Conservation (phyloP, 495 filamentous ascomycete genomes). For the Xylaria castorea region DNA sequence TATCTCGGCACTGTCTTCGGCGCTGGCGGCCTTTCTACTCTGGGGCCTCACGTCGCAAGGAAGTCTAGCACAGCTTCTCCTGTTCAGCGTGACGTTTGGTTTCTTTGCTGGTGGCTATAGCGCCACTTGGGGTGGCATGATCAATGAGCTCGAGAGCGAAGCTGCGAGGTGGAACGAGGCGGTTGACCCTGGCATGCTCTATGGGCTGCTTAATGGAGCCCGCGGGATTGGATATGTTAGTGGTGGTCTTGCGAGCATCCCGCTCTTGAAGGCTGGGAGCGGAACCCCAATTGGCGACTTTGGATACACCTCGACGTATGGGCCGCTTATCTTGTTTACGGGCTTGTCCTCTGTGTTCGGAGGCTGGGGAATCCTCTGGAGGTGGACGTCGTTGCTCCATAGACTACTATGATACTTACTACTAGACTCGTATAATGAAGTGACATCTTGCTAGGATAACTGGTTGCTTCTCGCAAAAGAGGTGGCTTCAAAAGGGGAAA, state of each 20-base stretch:
- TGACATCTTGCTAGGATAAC: background rate
- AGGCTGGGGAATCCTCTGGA: constrained; percentile 52
- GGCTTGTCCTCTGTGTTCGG: constrained; percentile 49
- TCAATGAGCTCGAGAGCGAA: constrained; percentile 54
- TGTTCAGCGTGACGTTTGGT: constrained; percentile 66
- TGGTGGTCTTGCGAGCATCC: constrained; percentile 59
- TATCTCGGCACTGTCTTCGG: constrained; percentile 47
- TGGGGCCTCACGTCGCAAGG: constrained; percentile 59
- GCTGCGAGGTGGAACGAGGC: constrained; percentile 45
- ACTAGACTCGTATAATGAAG: background rate
- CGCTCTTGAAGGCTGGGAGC: constrained; percentile 47
- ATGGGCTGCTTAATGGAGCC: constrained; percentile 63
- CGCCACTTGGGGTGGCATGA: constrained; percentile 61
- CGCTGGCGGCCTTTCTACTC: constrained; percentile 61
- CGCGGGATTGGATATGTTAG: constrained; percentile 66
- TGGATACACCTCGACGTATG: constrained; percentile 48
- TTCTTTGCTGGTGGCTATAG: constrained; percentile 66
- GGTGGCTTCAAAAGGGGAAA: background rate
- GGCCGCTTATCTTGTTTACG: constrained; percentile 52
- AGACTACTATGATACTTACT: constrained; percentile 10
- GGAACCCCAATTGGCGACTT: constrained; percentile 32
- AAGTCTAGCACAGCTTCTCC: constrained; percentile 54
- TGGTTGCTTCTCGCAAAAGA: no score
- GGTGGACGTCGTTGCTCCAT: constrained; percentile 17
- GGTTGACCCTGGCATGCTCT: constrained; percentile 61